Base-by-base conservation (phyloP, 495 filamentous ascomycete genomes). In the Usnea hakonensis region DNA sequence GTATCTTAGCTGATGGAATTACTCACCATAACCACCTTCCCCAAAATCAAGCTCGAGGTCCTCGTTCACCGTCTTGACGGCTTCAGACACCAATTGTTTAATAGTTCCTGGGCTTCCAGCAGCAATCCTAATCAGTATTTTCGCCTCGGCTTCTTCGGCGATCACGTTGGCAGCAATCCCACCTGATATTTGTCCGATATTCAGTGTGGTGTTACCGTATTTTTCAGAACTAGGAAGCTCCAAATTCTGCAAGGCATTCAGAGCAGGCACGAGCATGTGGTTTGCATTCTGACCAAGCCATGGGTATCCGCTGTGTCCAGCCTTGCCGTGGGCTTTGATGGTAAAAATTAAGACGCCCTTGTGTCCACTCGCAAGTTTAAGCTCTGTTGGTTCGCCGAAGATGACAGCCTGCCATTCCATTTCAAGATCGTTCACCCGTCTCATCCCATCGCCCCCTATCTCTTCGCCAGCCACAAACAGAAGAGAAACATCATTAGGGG, bases 381-480 rank as follows among this genome's bases (percentile, higher is more conserved):
- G 79, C 66, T 95, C 90, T 0, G 93, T 97, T 14, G 93, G 93
- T 70, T 97, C 93, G 46, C 79, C 93, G 69, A 96, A 97, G 71
- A 97, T 88, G 63, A 90, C 83, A 5, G 89, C 81, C 58, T 84
- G 78, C 75, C 84, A 85, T 48, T 72, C 71, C 33, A 75, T 64
- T 5, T 74, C 71, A 40, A 79, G 77, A 30, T 76, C 69, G 36
- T 84, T 87, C 44, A 85, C 85, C 21, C 44, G 58, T 54, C 74
- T 81, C 94, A 97, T 97, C n/a, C 93, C 93, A 61, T 88, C 85
- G 19, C 93, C 93, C 30, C 78, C 77, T 23, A 76, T 80, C 70
- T 97, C 93, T 70, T 97, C 93, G 58, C 89, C 90, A 4, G 96
- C 90, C 11, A 97, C 93, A 75, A 87, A 97, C 32, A 97, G 82